Evolutionary conservation across 2,329 filamentous ascomycete species (phyloP).

Genomic region (Colletotrichum sp.): DNA sequence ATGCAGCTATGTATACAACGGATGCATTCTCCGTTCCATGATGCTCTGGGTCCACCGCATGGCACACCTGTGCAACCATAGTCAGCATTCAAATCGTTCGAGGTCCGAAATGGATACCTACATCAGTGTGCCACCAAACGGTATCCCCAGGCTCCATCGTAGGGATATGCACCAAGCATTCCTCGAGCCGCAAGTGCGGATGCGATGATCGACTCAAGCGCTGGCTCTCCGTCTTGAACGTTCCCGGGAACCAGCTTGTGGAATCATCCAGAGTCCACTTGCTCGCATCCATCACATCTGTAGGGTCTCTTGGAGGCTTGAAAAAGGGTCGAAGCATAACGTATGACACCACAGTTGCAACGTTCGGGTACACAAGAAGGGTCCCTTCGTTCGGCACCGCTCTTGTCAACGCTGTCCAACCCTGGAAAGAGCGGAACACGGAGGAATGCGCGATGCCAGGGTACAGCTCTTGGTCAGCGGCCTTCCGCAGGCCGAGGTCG

Average conservation of each 20-base stretch:
- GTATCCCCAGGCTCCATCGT: slow-evolving; percentile 41
- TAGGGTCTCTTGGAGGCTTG: slow-evolving; percentile 29
- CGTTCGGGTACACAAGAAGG: slow-evolving; percentile 43
- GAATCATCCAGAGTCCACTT: slow-evolving; percentile 40
- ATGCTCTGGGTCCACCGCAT: slow-evolving; percentile 44
- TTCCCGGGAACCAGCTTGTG: slow-evolving; percentile 41
- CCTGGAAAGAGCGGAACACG: slow-evolving; percentile 44
- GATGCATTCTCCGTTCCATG: slow-evolving; percentile 33
- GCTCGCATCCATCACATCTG: slow-evolving; percentile 36
- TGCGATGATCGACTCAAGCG: slow-evolving; percentile 37
- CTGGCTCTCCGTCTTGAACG: slow-evolving; percentile 37
- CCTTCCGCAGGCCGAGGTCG: slow-evolving; percentile 38
- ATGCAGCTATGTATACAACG: slow-evolving; percentile 40
- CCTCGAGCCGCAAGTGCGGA: slow-evolving; percentile 41
- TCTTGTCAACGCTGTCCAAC: slow-evolving; percentile 47
- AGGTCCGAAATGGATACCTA: slow-evolving; percentile 23
- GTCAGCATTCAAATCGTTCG: background rate
- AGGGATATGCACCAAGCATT: slow-evolving; percentile 42
- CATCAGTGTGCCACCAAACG: slow-evolving; percentile 46
- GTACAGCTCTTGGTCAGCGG: slow-evolving; percentile 38
- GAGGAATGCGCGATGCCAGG: slow-evolving; percentile 39
- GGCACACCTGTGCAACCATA: slow-evolving; percentile 30
- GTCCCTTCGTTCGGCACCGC: slow-evolving; percentile 38
- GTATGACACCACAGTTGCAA: slow-evolving; percentile 40
- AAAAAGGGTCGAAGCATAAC: slow-evolving; percentile 48